Evolutionary conservation across 768 basidiomycete species (phyloP), one percentile per base, ranked within the genome.

Genomic region (Suillus cothurnatus): DNA sequence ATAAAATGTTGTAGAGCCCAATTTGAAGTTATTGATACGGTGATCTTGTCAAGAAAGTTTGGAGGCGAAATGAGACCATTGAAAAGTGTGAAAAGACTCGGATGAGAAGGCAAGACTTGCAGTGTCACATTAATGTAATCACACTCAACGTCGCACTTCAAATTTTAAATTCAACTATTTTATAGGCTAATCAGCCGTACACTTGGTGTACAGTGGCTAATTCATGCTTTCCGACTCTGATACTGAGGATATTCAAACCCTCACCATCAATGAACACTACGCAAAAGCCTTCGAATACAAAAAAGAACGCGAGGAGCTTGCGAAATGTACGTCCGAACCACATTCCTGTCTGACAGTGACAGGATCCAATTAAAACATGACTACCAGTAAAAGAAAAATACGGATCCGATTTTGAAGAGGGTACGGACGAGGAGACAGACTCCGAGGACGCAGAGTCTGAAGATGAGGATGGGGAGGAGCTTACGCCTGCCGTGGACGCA

Each of bases 391-490:
- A 93, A 78, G 92, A 91, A 62, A 93, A 95, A 77, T 94, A 95
- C 74, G 91, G 93, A 26, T 91, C 91, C 0, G 90, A 92, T 72
- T 79, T 78, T 45, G 81, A 82, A 15, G 79, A 78, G 23, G 83
- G 80, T 1, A 81, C 81, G 21, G 87, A 84, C 2, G 81, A 83
- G 9, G 77, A 79, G 55, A 81, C 82, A 8, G 90, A 91, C 71
- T 91, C 89, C 0, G 92, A 94, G 73, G 85, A 85, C 34, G 89
- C 86, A 50, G 93, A 94, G 71, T 87, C 87, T 2, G 96, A 99
- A 73, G 96, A 99, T 74, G 93, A 95, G 72, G 92, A 97, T 64
- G 97, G 95, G 17, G 94, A 94, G 70, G 93, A 98, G 74, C 85
- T 99, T 60, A 99, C 96, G 0, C 95, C 95, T 5, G 90, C 89